These are phyloP conservation scores for Stipa capillata DNA, from an alignment of 176 grass and related monocot genomes.

Conservation along the genomic window DNA sequence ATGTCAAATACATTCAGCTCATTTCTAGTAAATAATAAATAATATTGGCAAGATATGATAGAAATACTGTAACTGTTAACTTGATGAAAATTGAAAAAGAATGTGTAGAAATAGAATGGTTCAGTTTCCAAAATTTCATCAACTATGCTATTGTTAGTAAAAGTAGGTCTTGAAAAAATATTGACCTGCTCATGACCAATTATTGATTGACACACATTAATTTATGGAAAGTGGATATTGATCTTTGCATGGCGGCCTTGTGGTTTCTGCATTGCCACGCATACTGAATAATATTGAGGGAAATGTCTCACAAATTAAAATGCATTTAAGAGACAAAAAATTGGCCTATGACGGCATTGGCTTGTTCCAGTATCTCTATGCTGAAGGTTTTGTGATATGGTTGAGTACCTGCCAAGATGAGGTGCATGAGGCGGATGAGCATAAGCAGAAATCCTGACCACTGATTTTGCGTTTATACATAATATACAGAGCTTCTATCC, in stretches of 20 bases:
- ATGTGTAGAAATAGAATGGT: too few species aligned
- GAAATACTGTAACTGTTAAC: too few species aligned
- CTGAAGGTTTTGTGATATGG: background rate
- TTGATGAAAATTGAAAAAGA: too few species aligned
- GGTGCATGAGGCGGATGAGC: background rate
- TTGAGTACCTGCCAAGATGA: background rate
- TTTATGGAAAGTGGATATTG: slow-evolving; percentile 18
- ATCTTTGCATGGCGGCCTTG: background rate
- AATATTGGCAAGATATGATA: too few species aligned
- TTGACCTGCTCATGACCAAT: too few species aligned
- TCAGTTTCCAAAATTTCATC: too few species aligned
- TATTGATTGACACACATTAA: too few species aligned
- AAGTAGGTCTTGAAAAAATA: too few species aligned
- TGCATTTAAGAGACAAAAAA: background rate
- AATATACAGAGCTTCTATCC: background rate
- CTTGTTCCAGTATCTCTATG: background rate
- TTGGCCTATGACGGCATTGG: too few species aligned
- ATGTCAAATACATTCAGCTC: too few species aligned
- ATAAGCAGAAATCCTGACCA: background rate
- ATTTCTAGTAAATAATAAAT: too few species aligned
- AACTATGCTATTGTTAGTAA: too few species aligned
- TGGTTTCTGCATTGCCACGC: background rate
- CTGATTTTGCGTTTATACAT: background rate
- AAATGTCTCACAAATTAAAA: background rate
- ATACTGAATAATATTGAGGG: background rate